Evolutionary conservation across 805 yeast species (phyloP), one percentile per base, ranked within the genome.

Genomic region (Candida methanosorbosa): DNA sequence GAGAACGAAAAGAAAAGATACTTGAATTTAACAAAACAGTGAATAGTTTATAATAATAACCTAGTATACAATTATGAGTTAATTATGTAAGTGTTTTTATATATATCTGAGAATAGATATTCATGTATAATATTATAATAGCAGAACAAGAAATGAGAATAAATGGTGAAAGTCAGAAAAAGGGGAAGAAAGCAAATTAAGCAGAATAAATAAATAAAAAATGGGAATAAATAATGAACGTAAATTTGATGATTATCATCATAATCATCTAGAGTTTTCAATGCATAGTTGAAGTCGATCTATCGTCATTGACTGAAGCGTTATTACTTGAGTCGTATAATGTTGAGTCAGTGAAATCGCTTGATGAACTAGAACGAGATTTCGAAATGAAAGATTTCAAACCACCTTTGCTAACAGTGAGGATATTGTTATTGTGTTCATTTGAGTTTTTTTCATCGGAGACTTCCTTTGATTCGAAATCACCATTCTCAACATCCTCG

Each of bases 1-100:
- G 56, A 57, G 29, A 45, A 38, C 8, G 63, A 61, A 44, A 60
- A 56, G 35, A 62, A 58, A 31, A 44, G 50, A 26, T 54, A n/a
- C 11, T 20, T 29, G 14, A 21, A 21, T n/a, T n/a, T n/a, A n/a
- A n/a, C n/a, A n/a, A n/a, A n/a, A n/a, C n/a, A n/a, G n/a, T n/a
- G n/a, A n/a, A n/a, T n/a, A n/a, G n/a, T n/a, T n/a, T n/a, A n/a
- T n/a, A n/a, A n/a, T n/a, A n/a, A n/a, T n/a, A n/a, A n/a, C n/a
- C n/a, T n/a, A n/a, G n/a, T n/a, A n/a, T n/a, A n/a, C n/a, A n/a
- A n/a, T n/a, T n/a, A n/a, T n/a, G n/a, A n/a, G n/a, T n/a, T n/a
- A n/a, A n/a, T n/a, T n/a, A n/a, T n/a, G n/a, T n/a, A n/a, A n/a
- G n/a, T n/a, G n/a, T n/a, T n/a, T n/a, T n/a, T n/a, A n/a, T n/a